Evolutionary conservation across 1,284 basidiomycete species (phyloP), one percentile per base, ranked within the genome.

Genomic region (Pseudozyma thailandica): DNA sequence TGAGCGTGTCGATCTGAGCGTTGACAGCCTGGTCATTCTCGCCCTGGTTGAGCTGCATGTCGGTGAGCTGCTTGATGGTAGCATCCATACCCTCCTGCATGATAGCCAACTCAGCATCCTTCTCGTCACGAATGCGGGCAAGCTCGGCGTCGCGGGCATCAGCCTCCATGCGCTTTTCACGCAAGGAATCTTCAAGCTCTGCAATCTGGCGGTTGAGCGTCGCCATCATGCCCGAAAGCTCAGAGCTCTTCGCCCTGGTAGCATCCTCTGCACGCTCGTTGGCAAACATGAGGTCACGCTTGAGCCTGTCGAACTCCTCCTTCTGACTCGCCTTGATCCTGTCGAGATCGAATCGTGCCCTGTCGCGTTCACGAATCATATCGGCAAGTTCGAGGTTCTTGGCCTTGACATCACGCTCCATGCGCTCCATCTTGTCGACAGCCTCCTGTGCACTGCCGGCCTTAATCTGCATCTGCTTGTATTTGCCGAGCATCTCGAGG

Each of bases 381-480:
- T 98, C 96, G 26, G 95, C 95, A 30, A 99, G 86, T 84, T 98
- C 96, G 56, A 99, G 85, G 82, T 98, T 99, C 88, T 99, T 99
- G 38, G 93, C 88, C 86, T 98, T 98, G 78, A 98, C 87, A 83
- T 99, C 96, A 33, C 94, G 87, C 83, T 99, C 96, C 94, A 98
- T 98, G 62, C 94, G 88, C 84, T 98, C 96, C 94, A 98, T 98
- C 79, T 90, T 91, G 84, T 98, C 95, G 50, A 98, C 91, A n/a
- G 95, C 93, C 84, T 98, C 96, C 83, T 98, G 95, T 0, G 96
- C 94, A 52, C 94, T 97, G 83, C 94, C 96, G 20, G 96, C 96
- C 84, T 97, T 98, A 78, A 98, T 88, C 83, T 98, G 94, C 88
- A 96, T 89, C 80, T 93, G 91, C 86, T 98, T 98, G 87, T 92